Conservation (phyloP, 2,329 filamentous ascomycete genomes). For the Penicillium sp. region DNA sequence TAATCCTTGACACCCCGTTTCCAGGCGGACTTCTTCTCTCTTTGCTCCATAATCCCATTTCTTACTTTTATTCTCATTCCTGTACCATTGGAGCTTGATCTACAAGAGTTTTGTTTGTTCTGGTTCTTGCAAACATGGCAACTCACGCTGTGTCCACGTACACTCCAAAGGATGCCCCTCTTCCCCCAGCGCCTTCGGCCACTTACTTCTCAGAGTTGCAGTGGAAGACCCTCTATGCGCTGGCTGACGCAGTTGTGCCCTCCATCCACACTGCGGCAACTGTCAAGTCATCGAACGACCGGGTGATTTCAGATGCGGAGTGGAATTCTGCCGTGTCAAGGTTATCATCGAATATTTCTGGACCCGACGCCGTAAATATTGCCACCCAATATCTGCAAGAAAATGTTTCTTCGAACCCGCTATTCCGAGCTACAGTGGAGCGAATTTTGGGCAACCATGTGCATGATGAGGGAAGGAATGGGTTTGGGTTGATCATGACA, state of each 20-base stretch:
- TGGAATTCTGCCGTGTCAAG: constrained; percentile 40
- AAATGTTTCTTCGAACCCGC: constrained; percentile 47
- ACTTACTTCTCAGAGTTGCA: constrained; percentile 54
- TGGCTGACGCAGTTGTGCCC: constrained; percentile 58
- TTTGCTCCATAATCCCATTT: background rate
- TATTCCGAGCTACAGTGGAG: constrained; percentile 50
- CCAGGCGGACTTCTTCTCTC: background rate
- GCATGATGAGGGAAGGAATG: constrained; percentile 48
- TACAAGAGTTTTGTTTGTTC: background rate
- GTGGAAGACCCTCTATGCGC: constrained; percentile 58
- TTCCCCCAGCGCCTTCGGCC: constrained; percentile 48
- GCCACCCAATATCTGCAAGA: constrained; percentile 50
- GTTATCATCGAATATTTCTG: constrained; percentile 28
- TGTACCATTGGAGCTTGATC: background rate
- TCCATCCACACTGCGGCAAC: constrained; percentile 46
- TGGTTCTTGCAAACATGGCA: background rate
- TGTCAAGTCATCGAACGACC: constrained; percentile 34
- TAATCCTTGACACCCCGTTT: background rate
- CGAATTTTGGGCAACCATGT: constrained; percentile 51
- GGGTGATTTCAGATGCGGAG: constrained; percentile 41
- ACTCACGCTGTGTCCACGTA: constrained; percentile 1
- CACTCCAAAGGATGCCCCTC: constrained; percentile 42
- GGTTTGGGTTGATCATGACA: constrained; percentile 52
- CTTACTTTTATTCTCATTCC: background rate
- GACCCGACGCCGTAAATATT: constrained; percentile 35